Evolutionary conservation across 495 filamentous ascomycete species (phyloP), one percentile per base, ranked within the genome.

Genomic region (Talaromyces trachyspermus): DNA sequence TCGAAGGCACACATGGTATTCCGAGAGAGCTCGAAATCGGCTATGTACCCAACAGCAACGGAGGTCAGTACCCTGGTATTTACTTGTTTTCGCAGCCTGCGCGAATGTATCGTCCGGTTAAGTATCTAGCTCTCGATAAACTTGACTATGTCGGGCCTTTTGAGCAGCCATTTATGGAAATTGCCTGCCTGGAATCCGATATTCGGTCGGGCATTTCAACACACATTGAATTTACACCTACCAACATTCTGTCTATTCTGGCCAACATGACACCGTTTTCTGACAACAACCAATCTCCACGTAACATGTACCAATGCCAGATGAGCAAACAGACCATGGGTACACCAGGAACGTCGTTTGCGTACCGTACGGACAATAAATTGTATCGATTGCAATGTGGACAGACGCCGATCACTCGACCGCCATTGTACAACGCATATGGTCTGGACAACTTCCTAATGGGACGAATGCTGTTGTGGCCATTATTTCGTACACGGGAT

Each of bases 281-380:
- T 50, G 88, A 98, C 62, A 95, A 95, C 74, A 98, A 98, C 69
- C 92, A 98, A 64, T 96, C 91, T 23, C 92, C 92, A 10, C 78
- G 92, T 74, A 98, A 98, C 66, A 97, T 98, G 92, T 98, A 98
- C 67, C 92, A 97, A 65, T 95, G 91, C 66, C 92, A 98, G 71
- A 98, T 98, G 92, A 88, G 89, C 64, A 98, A 98, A 65, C 92
- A 98, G 70, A 84, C 91, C 2, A 98, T 98, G 92, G 92, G 92
- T 54, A 98, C 92, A 5, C 92, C 92, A 19, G 90, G 85, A 43
- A 86, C 91, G 7, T 83, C 92, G 0, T 70, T 94, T 48, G 76
- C 78, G 24, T 86, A 94, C 63, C 85, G 92, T 50, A 90, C 89
- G 26, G 92, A 98, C 71, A 98, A 98, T 74, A 98, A 98, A 70